Conservation (phyloP, 164 flowering plant genomes). For the Taxillus chinensis region DNA sequence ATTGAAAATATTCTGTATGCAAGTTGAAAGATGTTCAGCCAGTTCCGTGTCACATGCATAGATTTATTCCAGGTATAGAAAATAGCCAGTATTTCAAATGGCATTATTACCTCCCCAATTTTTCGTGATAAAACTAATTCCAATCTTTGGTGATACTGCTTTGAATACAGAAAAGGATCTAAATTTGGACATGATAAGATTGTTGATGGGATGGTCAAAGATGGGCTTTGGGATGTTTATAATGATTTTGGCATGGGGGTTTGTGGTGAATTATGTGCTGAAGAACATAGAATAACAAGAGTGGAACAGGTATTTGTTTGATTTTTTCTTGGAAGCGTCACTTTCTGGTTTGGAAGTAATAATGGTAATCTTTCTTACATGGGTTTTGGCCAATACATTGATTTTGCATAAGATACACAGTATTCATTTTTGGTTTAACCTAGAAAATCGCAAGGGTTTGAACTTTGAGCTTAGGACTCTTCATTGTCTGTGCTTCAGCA, state of each 20-base stretch:
- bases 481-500: too few relatives aligned
- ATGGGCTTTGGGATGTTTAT: slow-evolving; percentile 96
- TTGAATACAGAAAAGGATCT: slow-evolving; percentile 50
- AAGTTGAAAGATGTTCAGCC: too few relatives aligned
- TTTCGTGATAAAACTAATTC: too few relatives aligned
- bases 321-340: neutral
- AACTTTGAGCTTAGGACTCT: too few relatives aligned
- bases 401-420: too few relatives aligned
- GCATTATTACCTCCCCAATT: too few relatives aligned
- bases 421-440: too few relatives aligned
- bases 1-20: neutral
- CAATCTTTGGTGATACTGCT: neutral
- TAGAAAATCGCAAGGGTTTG: too few relatives aligned
- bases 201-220: slow-evolving; percentile 80
- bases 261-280: slow-evolving; percentile 90
- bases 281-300: slow-evolving; percentile 46
- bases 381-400: too few relatives aligned
- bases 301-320: slow-evolving; percentile 53
- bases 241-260: slow-evolving; percentile 86
- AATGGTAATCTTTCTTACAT: neutral
- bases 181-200: slow-evolving; percentile 67
- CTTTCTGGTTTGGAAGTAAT: neutral
- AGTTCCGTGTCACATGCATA: too few relatives aligned
- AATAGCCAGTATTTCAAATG: too few relatives aligned
- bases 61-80: too few relatives aligned